Evolutionary conservation across 1,139 yeast genomes (phyloP), one percentile per base, ranked within the genome.

Genomic region (Arxiozyma telluris): DNA sequence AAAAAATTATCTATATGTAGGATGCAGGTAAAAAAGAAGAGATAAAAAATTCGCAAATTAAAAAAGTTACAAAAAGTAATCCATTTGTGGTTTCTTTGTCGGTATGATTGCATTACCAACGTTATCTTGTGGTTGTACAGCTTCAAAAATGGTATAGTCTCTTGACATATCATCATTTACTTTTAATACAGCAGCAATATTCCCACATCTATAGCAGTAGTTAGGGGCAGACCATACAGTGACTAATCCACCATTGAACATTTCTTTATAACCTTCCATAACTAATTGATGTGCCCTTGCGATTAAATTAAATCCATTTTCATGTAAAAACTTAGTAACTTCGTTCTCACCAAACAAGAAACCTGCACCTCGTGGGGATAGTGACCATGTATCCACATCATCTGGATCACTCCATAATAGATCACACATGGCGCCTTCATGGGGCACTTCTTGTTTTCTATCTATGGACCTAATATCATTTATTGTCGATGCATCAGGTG

Each of bases 351-450:
- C 89, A 77, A 93, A 83, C 64, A 96, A 79, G 81, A 87, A 94
- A 57, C 98, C 98, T 51, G 98, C 98, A 65, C 98, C 98, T 73
- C 98, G 82, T 61, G 98, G 98, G 55, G 96, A 86, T 59, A 93
- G 83, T 25, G 96, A 96, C 98, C 98, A 94, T 54, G 94, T 91
- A 57, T 89, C 89, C 60, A 95, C 83, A 21, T 89, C 96, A 68
- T 93, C 98, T 1, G 98, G 98, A 67, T 93, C 98, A 9, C 96
- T 86, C 98, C 98, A 93, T 56, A 93, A 76, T 67, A 93, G 76
- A 70, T 93, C 98, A 73, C 98, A 93, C 96, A 93, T 93, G 53
- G 97, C 96, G 44, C 98, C 98, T 71, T 93, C 98, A 69, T 93
- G 98, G 41, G 98, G 98, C 52, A 93, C 98, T 73, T 93, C 98